Base-by-base conservation (phyloP, 2,329 filamentous ascomycete species). In the Fusarium sulawesiense region DNA sequence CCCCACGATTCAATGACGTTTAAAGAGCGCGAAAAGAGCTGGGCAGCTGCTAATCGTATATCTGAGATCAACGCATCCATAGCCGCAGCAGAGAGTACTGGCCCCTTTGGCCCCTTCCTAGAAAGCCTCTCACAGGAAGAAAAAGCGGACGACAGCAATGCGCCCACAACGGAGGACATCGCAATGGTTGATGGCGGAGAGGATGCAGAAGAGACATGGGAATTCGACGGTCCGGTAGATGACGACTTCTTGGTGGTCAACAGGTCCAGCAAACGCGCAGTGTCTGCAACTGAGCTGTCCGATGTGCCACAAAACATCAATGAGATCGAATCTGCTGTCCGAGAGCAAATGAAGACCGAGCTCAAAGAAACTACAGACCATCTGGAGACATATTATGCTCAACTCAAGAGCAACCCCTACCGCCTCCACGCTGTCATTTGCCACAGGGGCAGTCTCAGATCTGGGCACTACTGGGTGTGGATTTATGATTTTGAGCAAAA, bases 391-490 rank as follows among this genome's bases (percentile, higher is more conserved):
- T 74, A 77, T 46, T 64, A 75, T 75, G 84, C 84, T 6, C 86
- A 88, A 55, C 86, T 91, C 75, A 85, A 86, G 45, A 83, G 88
- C 27, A 83, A 93, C 48, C 88, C 91, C 13, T 99, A 98, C 78
- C 89, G 89, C 16, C 87, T 99, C 7, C 94, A 98, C 73, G 93
- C 95, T 0, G 92, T 98, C 32, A 97, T 99, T 76, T 95, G 97
- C 74, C 96, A 99, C 78, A 90, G 92, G 21, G 93, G 93, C 32
- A 84, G 85, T 72, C 86, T 91, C 42, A 87, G 85, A 46, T 91
- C 91, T 47, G 96, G 96, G 0, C 96, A 99, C 79, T 99, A 98
- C 81, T 98, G 93, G 91, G 93, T 98, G 46, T 98, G 94, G 87
- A 97, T 99, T 69, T 92, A 90, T 76, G 96, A 98, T 81, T 97